These are phyloP conservation scores for Senna siamea DNA, from an alignment of 306 rosid genomes.

Conservation along the genomic window DNA sequence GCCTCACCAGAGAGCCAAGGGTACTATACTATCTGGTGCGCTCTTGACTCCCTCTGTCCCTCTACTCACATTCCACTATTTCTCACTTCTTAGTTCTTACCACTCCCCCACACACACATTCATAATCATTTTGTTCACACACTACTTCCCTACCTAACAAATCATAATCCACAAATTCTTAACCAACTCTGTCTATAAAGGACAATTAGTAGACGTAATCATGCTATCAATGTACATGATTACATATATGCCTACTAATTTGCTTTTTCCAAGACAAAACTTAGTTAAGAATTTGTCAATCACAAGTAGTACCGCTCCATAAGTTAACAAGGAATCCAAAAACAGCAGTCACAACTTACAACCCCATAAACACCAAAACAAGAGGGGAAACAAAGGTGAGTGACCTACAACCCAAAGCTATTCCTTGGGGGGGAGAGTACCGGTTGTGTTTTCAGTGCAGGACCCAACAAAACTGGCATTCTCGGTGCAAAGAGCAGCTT, in stretches of 20 bases:
- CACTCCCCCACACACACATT: constrained; percentile 35
- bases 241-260: no score
- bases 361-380: no score
- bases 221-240: no score
- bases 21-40: constrained; percentile 80
- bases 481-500: constrained; percentile 53
- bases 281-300: no score
- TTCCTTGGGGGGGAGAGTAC: constrained; percentile 33
- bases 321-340: no score
- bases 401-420: constrained; percentile 27
- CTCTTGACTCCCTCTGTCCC: constrained; percentile 94
- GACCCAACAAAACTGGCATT: constrained; percentile 36
- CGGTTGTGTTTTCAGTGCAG: constrained; percentile 43
- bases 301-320: no score
- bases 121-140: neutral
- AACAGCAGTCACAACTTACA: no score
- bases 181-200: neutral
- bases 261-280: no score
- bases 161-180: constrained; percentile 20
- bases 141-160: constrained; percentile 32
- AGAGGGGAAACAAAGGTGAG: no score
- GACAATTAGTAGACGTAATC: no score
- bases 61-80: constrained; percentile 32
- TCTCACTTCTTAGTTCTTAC: no score
- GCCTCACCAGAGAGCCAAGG: constrained; percentile 60